Conservation (phyloP, 257 asterid genomes). For the Solanum boliviense region DNA sequence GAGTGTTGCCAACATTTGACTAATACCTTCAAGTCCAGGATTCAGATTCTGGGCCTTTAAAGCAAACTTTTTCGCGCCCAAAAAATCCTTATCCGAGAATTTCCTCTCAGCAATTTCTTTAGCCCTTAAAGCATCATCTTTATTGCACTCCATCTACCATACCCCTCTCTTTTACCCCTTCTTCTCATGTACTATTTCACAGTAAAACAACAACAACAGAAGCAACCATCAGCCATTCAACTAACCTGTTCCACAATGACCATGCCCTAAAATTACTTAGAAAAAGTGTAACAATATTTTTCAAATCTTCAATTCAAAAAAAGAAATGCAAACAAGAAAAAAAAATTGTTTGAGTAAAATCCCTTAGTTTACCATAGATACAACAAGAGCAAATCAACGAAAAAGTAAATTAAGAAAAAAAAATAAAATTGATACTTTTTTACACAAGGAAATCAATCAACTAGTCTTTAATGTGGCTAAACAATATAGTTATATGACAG, state of each 20-base stretch:
- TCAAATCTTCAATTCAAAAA: neutral
- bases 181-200: constrained; percentile 12
- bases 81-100: constrained; percentile 42
- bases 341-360: neutral
- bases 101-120: constrained; percentile 56
- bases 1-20: constrained; percentile 55
- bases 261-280: neutral
- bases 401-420: neutral
- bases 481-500: neutral
- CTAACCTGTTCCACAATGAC: neutral
- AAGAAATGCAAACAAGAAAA: neutral
- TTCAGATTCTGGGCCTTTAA: constrained; percentile 47
- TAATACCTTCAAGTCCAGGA: constrained; percentile 64
- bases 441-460: neutral
- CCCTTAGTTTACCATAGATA: neutral
- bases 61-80: constrained; percentile 61
- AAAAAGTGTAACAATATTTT: neutral
- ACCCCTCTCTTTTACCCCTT: constrained; percentile 18
- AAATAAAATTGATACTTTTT: neutral
- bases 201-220: neutral
- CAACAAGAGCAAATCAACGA: neutral
- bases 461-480: neutral
- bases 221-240: neutral
- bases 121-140: constrained; percentile 69
- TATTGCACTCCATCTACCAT: constrained; percentile 68